These are phyloP conservation scores for Paecilomyces dactylethromorphus DNA, from an alignment of 2,329 filamentous ascomycete species.

Conservation along the genomic window DNA sequence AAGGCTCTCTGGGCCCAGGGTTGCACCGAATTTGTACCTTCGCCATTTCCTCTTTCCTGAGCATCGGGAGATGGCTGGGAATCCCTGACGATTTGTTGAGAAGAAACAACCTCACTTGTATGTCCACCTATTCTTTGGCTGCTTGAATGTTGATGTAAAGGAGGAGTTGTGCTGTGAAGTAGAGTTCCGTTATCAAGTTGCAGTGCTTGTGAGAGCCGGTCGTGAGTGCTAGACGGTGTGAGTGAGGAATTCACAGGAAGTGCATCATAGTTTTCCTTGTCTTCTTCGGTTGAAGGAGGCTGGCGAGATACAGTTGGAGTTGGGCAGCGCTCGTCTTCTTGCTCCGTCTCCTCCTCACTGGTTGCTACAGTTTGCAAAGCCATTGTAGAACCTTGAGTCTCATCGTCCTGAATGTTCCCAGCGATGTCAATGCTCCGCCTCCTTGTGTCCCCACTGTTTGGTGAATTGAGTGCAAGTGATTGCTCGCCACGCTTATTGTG, in stretches of 20 bases:
- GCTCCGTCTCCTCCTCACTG: slow-evolving; percentile 42
- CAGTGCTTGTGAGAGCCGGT: slow-evolving; percentile 32
- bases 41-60: slow-evolving; percentile 4
- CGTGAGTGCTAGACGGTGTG: slow-evolving; percentile 27
- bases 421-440: slow-evolving; percentile 5
- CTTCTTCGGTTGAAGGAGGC: slow-evolving; percentile 31
- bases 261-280: slow-evolving; percentile 41
- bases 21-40: neutral
- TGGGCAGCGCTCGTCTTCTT: slow-evolving; percentile 32
- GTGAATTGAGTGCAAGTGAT: neutral
- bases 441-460: neutral
- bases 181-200: slow-evolving; percentile 18
- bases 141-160: neutral
- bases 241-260: slow-evolving; percentile 18
- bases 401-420: slow-evolving; percentile 8
- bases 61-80: slow-evolving; percentile 26
- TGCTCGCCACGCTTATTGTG: slow-evolving; percentile 6
- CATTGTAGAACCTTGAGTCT: slow-evolving; percentile 12
- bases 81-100: slow-evolving; percentile 29
- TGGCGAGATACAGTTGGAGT: slow-evolving; percentile 23
- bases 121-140: slow-evolving; percentile 5
- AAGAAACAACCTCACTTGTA: slow-evolving; percentile 14
- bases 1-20: slow-evolving; percentile 1
- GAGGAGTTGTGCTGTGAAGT: slow-evolving; percentile 4
- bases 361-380: slow-evolving; percentile 15